Evolutionary conservation across 306 rosid species (phyloP), one percentile per base, ranked within the genome.

Genomic region (Vigna reflexopilosa): DNA sequence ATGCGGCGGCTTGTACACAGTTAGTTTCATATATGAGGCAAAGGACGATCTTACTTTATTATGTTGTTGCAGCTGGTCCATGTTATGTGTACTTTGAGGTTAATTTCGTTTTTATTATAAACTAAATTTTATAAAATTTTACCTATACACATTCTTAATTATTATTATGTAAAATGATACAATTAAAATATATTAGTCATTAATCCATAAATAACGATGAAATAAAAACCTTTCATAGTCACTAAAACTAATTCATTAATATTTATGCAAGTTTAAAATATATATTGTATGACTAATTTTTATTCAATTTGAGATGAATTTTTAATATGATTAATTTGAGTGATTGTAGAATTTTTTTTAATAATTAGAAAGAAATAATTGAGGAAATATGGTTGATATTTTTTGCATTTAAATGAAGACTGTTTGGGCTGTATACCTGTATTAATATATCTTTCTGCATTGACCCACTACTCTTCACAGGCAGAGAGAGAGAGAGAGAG

Each of bases 401-500:
- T 57, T 56, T 55, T 66, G 30, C 83, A 14, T 19, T 55, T 20
- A 20, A 12, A 19, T 4, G 87, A 89, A 89, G 85, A 78, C 85
- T 85, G 83, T 51, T 89, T 89, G 87, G 87, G 89, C 12, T 11
- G 34, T 11, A 9, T 54, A 19, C 13, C 81, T 86, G 88, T 88
- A 91, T 89, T 88, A 86, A 87, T 85, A 86, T 72, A 87, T 58
- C 6, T 65, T 65, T 2, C 50, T 77, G 82, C 92, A 93, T 93
- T 95, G 98, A 93, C 99, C 90, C 85, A 74, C 84, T 68, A 51
- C 67, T 76, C 56, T 26, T 10, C 7, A 40, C 9, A 17, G 32
- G 32, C 11, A 19, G 34, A 64, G 70, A 70, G 75, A 72, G 80
- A 50, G 64, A 78, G 66, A 57, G 86, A 81, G 78, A 51, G 76